Percentiles rank a stretch among this genome's conserved stretches.
phyloP scores from a whole-genome alignment of 2,329 filamentous ascomycete genomes.

The Hypoxylon sp. region DNA sequence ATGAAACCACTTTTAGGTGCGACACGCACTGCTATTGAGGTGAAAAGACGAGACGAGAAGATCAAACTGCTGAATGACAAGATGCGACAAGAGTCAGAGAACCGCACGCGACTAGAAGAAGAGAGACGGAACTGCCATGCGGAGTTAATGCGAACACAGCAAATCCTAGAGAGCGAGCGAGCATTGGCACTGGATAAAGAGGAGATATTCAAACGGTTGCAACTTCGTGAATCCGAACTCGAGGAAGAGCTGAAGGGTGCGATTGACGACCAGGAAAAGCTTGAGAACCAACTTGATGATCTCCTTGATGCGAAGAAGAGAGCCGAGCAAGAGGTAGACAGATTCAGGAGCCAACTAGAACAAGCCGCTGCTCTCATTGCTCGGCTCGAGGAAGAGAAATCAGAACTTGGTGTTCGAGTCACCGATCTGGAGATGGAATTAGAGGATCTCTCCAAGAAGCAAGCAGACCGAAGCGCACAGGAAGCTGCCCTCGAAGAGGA shows the following conservation, averaged over 20 bases:
- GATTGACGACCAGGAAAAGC: constrained; percentile 89
- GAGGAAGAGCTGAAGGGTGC: constrained; percentile 92
- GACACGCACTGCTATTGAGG: constrained; percentile 89
- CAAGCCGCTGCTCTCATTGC: constrained; percentile 89
- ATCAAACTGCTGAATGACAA: constrained; percentile 87
- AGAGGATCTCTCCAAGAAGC: constrained; percentile 72
- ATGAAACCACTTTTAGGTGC: constrained; percentile 96
- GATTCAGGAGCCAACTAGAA: constrained; percentile 82
- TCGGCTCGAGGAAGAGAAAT: constrained; percentile 87
- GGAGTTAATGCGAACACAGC: constrained; percentile 89
- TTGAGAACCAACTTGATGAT: constrained; percentile 92
- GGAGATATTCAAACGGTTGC: constrained; percentile 97
- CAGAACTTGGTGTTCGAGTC: constrained; percentile 72
- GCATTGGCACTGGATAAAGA: constrained; percentile 97
- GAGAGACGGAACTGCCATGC: constrained; percentile 86
- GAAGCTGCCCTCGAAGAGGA: constrained; percentile 83
- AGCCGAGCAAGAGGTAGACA: constrained; percentile 84
- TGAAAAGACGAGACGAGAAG: constrained; percentile 93
- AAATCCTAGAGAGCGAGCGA: constrained; percentile 93
- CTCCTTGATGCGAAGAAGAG: constrained; percentile 89
- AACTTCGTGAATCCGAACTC: constrained; percentile 88
- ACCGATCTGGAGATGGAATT: constrained; percentile 75
- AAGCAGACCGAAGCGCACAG: constrained; percentile 77
- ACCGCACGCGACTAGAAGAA: constrained; percentile 85
- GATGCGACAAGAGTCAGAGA: constrained; percentile 77